Percentiles rank a stretch among this genome's conserved stretches.
Conservation (phyloP, 2,329 filamentous ascomycete genomes). For the Penicillium oxalicum region DNA sequence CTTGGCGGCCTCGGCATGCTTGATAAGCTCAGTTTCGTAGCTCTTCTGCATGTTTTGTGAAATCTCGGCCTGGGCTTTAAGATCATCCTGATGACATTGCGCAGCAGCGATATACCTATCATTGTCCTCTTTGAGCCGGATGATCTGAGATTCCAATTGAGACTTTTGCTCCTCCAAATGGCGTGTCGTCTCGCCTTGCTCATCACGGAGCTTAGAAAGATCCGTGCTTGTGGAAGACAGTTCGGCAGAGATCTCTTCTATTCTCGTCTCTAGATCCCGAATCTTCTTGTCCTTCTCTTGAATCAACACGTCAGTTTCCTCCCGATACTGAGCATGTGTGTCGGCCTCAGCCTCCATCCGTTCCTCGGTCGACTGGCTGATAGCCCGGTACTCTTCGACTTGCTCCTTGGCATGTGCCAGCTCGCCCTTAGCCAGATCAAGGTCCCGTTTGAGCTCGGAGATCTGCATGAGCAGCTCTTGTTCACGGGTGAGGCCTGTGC, state of each 20-base stretch:
- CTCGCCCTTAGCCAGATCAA: conserved; percentile 74
- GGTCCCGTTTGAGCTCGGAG: conserved; percentile 77
- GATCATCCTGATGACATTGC: conserved; percentile 80
- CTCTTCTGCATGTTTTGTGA: conserved; percentile 88
- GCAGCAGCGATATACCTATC: conserved; percentile 73
- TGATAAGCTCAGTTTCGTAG: conserved; percentile 89
- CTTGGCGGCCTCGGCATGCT: conserved; percentile 92
- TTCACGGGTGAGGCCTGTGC: conserved; percentile 56
- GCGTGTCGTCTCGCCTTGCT: conserved; percentile 67
- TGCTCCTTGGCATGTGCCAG: conserved; percentile 75
- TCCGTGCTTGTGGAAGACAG: conserved; percentile 76
- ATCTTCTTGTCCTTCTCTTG: conserved; percentile 74
- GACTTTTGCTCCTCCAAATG: conserved; percentile 77
- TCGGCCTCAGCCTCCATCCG: conserved; percentile 72
- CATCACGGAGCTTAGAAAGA: conserved; percentile 70
- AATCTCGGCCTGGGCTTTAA: conserved; percentile 89
- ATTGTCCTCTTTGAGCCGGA: conserved; percentile 74
- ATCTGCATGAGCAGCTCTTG: conserved; percentile 81
- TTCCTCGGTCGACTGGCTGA: conserved; percentile 83
- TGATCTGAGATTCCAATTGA: conserved; percentile 70
- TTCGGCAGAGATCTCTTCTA: conserved; percentile 78
- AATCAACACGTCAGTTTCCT: conserved; percentile 72
- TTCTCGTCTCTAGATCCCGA: conserved; percentile 71
- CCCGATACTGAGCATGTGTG: conserved; percentile 78
- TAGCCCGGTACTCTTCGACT: conserved; percentile 79